Percentiles rank a stretch among this genome's conserved stretches.
phyloP scores from a whole-genome alignment of 331 rosid genomes.

The Pyrus hybrid region DNA sequence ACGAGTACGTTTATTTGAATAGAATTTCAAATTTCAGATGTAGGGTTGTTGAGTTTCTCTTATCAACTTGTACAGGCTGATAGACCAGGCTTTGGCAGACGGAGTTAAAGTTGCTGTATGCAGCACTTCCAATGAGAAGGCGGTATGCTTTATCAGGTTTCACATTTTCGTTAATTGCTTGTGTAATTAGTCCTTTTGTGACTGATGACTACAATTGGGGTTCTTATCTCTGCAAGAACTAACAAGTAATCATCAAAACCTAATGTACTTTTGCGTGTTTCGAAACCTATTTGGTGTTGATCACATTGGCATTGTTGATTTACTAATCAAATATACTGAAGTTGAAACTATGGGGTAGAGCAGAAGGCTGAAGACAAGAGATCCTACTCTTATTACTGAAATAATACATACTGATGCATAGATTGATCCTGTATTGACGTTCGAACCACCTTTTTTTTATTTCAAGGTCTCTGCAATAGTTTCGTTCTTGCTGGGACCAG shows the following conservation, averaged over 20 bases:
- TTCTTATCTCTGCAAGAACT: neutral
- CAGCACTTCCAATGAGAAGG: constrained; percentile 99
- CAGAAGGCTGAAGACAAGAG: neutral
- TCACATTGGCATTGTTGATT: neutral
- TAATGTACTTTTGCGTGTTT: neutral
- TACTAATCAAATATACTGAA: neutral
- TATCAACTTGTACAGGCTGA: constrained; percentile 48
- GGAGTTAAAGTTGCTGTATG: constrained; percentile 97
- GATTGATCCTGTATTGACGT: neutral
- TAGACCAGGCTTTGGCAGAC: constrained; percentile 79
- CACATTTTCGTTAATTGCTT: constrained; percentile 15
- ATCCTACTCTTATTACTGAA: constrained; percentile 2
- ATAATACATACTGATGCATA: neutral
- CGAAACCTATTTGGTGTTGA: neutral
- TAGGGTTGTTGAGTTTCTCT: constrained; percentile 9
- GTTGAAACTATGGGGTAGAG: neutral
- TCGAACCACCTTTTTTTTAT: constrained; percentile 21
- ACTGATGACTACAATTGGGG: neutral
- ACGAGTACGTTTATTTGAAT: neutral
- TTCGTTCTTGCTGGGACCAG: constrained; percentile 74
- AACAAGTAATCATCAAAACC: neutral
- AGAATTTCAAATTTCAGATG: neutral
- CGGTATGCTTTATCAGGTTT: constrained; percentile 75
- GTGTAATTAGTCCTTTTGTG: constrained; percentile 10
- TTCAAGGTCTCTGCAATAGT: constrained; percentile 95